Percentiles rank a stretch among this genome's conserved stretches.
These are phyloP conservation scores for Naganishia cerealis DNA, from an alignment of 1,284 basidiomycete species.

Conservation along the genomic window DNA sequence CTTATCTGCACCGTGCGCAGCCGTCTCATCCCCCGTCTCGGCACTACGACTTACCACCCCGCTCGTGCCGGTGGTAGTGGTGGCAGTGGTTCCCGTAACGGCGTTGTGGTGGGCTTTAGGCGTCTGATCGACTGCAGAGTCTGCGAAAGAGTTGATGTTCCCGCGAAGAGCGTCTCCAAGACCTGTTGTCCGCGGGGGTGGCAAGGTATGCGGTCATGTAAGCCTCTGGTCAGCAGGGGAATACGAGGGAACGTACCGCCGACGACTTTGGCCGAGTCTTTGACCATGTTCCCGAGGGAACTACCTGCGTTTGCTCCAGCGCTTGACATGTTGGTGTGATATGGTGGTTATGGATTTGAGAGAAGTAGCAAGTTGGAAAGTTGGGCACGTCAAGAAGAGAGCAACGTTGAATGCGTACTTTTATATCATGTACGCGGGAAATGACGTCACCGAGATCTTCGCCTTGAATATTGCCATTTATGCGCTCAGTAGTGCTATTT, in stretches of 20 bases:
- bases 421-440: too few species aligned
- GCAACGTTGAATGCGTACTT: too few species aligned
- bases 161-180: conserved; percentile 27
- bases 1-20: conserved; percentile 21
- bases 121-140: conserved; percentile 21
- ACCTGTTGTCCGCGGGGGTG: conserved; percentile 2
- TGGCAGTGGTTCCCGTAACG: background rate
- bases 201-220: background rate
- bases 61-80: background rate
- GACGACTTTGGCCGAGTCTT: conserved; percentile 21
- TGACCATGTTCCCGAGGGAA: conserved; percentile 29
- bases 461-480: too few species aligned
- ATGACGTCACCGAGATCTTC: too few species aligned
- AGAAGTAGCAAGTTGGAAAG: too few species aligned
- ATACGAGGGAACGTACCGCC: conserved; percentile 7
- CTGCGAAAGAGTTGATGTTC: conserved; percentile 31
- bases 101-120: conserved; percentile 23
- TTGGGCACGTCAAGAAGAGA: too few species aligned
- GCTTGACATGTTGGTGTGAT: background rate
- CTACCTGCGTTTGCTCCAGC: conserved; percentile 21
- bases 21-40: conserved; percentile 17
- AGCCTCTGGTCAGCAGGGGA: background rate
- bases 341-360: too few species aligned
- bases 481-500: too few species aligned
- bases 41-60: conserved; percentile 2